Evolutionary conservation across 2,329 filamentous ascomycete genomes (phyloP).

Genomic region (Penicillium sp.): DNA sequence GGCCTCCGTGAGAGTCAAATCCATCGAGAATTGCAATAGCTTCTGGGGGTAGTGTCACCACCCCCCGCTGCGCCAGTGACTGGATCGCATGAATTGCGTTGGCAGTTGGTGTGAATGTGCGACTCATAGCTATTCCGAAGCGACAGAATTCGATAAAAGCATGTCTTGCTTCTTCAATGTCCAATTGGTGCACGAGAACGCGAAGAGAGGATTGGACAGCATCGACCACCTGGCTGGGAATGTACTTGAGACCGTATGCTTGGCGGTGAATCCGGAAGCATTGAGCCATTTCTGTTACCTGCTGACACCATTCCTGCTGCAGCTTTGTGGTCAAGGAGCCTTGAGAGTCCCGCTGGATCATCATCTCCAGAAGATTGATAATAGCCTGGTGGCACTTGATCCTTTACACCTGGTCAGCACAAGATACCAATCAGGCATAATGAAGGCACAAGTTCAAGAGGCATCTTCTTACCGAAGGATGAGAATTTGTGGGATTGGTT

Average conservation of each 20-base stretch:
- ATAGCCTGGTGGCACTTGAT: slow-evolving; percentile 28
- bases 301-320: slow-evolving; percentile 14
- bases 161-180: slow-evolving; percentile 19
- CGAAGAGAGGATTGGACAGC: slow-evolving; percentile 23
- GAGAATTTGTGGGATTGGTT: slow-evolving; percentile 27
- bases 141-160: slow-evolving; percentile 30
- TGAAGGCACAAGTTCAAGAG: background rate
- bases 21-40: slow-evolving; percentile 21
- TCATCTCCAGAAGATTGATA: slow-evolving; percentile 25
- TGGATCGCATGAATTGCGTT: slow-evolving; percentile 24
- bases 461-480: slow-evolving; percentile 29
- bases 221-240: slow-evolving; percentile 29
- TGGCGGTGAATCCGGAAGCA: slow-evolving; percentile 28
- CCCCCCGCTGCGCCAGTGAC: slow-evolving; percentile 9
- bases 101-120: slow-evolving; percentile 23
- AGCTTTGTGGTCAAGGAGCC: slow-evolving; percentile 6
- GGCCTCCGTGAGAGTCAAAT: slow-evolving; percentile 3
- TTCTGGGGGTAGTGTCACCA: slow-evolving; percentile 23
- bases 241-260: slow-evolving; percentile 29
- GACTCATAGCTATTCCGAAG: slow-evolving; percentile 25
- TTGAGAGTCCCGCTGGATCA: slow-evolving; percentile 22
- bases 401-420: slow-evolving; percentile 19
- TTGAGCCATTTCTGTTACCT: slow-evolving; percentile 26
- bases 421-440: background rate
- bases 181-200: slow-evolving; percentile 19